Evolutionary conservation across 257 asterid species (phyloP).

Genomic region (Agastache rugosa): DNA sequence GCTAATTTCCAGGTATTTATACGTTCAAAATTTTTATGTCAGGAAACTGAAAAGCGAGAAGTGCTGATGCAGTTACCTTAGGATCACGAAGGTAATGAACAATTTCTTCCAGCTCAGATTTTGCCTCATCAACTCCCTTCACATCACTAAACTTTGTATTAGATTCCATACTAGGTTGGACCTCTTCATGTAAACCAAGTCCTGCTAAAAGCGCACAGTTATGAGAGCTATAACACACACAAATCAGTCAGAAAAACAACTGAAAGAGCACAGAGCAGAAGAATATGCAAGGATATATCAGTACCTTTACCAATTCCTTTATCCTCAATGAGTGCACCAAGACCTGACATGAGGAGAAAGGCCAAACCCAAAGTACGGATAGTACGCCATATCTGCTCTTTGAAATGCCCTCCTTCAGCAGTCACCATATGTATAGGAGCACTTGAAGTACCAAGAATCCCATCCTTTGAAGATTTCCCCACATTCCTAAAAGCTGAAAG

Average conservation of each 20-base stretch:
- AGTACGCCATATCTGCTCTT: constrained; percentile 93
- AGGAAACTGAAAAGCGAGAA: constrained; percentile 6
- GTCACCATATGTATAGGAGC: constrained; percentile 96
- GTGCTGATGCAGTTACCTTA: constrained; percentile 57
- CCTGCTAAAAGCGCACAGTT: constrained; percentile 47
- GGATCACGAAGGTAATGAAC: constrained; percentile 99
- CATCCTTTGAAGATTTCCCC: constrained; percentile 75
- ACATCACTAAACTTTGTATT: constrained; percentile 86
- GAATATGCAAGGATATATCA: constrained; percentile 3
- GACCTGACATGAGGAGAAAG: constrained; percentile 80
- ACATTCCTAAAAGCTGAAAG: constrained; percentile 73
- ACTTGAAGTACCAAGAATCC: constrained; percentile 80
- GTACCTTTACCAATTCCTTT: constrained; percentile 94
- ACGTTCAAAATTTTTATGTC: neutral
- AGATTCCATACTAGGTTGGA: constrained; percentile 82
- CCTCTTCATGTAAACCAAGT: constrained; percentile 91
- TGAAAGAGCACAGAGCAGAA: neutral
- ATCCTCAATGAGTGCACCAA: constrained; percentile 89
- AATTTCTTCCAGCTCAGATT: constrained; percentile 91
- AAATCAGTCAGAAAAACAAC: constrained; percentile 18
- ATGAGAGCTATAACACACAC: constrained; percentile 26
- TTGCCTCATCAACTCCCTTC: constrained; percentile 99
- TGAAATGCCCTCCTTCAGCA: constrained; percentile 80
- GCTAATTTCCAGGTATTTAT: neutral
- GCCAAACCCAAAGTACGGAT: constrained; percentile 80